Evolutionary conservation across 164 flowering plant genomes (phyloP).

Genomic region (Aristolochia contorta): DNA sequence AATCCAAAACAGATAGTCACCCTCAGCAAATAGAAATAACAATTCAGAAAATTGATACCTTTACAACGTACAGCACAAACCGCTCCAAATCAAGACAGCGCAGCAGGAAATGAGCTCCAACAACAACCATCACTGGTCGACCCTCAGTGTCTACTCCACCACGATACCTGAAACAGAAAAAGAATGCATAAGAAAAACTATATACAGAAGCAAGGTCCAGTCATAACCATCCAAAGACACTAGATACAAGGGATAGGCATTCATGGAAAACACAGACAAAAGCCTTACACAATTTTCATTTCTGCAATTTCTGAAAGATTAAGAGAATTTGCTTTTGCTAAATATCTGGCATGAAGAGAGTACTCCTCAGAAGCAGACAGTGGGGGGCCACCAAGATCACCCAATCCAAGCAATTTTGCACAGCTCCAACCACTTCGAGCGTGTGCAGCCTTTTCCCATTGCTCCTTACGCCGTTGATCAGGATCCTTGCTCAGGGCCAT

Average conservation of each 20-base stretch:
- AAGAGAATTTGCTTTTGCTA: slow-evolving; percentile 87
- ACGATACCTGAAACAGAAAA: slow-evolving; percentile 52
- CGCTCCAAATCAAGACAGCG: slow-evolving; percentile 99
- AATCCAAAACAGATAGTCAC: no score
- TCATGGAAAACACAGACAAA: not conserved
- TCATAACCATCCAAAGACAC: not conserved
- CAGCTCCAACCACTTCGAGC: slow-evolving; percentile 68
- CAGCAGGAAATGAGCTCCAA: slow-evolving; percentile 95
- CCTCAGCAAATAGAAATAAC: not conserved
- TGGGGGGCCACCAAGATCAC: slow-evolving; percentile 89
- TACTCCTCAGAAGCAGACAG: slow-evolving; percentile 89
- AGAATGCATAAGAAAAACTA: not conserved
- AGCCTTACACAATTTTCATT: slow-evolving; percentile 95
- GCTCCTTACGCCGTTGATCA: slow-evolving; percentile 85
- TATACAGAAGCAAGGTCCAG: not conserved
- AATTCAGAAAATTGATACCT: slow-evolving; percentile 34
- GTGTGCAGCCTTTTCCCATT: slow-evolving; percentile 83
- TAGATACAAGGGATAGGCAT: not conserved
- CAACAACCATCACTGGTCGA: slow-evolving; percentile 97
- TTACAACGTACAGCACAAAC: slow-evolving; percentile 76
- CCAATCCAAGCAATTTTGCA: slow-evolving; percentile 89
- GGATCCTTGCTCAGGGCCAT: slow-evolving; percentile 96
- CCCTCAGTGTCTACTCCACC: slow-evolving; percentile 99
- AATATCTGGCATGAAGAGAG: slow-evolving; percentile 94
- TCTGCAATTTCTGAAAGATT: slow-evolving; percentile 98